These are phyloP conservation scores for Flammula alnicola DNA, from an alignment of 1,284 basidiomycete genomes.

Conservation along the genomic window DNA sequence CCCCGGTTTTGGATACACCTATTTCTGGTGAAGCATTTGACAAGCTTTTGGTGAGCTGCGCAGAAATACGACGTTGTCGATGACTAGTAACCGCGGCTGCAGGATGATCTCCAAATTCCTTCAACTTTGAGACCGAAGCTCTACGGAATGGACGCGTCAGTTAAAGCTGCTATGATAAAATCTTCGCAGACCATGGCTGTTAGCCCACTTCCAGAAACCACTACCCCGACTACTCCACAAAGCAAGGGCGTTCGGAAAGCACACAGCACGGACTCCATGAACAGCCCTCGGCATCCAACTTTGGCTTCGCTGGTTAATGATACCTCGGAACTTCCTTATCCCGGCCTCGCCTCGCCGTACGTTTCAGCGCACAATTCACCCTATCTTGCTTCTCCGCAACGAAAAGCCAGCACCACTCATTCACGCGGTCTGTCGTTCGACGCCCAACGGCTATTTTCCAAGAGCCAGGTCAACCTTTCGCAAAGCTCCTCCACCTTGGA, in stretches of 20 bases:
- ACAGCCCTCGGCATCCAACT: slow-evolving; percentile 49
- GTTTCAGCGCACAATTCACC: slow-evolving; percentile 46
- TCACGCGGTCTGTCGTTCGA: slow-evolving; percentile 61
- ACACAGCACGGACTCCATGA: slow-evolving; percentile 71
- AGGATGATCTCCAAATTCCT: slow-evolving; percentile 89
- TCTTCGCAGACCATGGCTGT: slow-evolving; percentile 73
- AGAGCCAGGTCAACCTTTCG: slow-evolving; percentile 50
- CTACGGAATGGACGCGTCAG: slow-evolving; percentile 74
- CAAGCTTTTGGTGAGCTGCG: slow-evolving; percentile 65
- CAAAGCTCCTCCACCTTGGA: slow-evolving; percentile 45
- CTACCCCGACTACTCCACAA: slow-evolving; percentile 41
- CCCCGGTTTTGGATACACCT: slow-evolving; percentile 44
- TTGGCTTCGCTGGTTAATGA: slow-evolving; percentile 36
- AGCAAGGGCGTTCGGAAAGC: slow-evolving; percentile 57
- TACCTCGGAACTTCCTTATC: slow-evolving; percentile 41
- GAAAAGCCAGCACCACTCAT: slow-evolving; percentile 54
- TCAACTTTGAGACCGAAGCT: slow-evolving; percentile 76
- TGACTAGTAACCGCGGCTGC: slow-evolving; percentile 13
- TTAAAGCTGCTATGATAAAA: slow-evolving; percentile 90
- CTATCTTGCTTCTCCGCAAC: slow-evolving; percentile 46
- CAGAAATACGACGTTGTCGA: background rate
- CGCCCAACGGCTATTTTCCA: slow-evolving; percentile 48
- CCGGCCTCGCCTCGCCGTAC: slow-evolving; percentile 38
- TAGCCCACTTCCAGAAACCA: slow-evolving; percentile 39
- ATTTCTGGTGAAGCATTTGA: slow-evolving; percentile 61